Base-by-base conservation (phyloP, 208 protist genomes). In the Angomonas ambiguus region DNA sequence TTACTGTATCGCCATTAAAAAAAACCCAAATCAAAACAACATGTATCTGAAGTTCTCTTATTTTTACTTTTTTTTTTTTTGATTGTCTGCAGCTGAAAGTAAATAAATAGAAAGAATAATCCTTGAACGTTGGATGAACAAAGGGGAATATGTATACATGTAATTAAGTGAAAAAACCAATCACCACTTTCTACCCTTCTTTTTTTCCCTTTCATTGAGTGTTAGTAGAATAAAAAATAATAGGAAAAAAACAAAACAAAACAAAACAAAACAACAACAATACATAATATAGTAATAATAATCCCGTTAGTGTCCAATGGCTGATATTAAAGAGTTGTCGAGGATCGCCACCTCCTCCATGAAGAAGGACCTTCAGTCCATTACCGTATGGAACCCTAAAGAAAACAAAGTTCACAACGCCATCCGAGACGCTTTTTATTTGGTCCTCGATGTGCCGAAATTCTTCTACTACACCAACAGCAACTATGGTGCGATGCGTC, bases 401-500 rank as follows among this genome's bases (percentile, higher is more conserved):
- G 57, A 61, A 6, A 90, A 90, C 74, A 88, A 76, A 62, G 33
- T 90, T 33, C 87, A 90, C 32, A 83, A 75, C 48, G 87, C 83
- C 16, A 72, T 88, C 27, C 87, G 87, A 24, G 87, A 93, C 62
- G 83, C 69, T 0, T 74, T 62, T 3, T 93, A 83, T 65, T 71
- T 90, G 1, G 51, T 93, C 11, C 76, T 88, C 33, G 87, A 93
- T 64, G 34, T 79, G 25, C 83, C 83, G 3, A 80, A 79, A 45
- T 88, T 90, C 51, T 83, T 90, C 71, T 77, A 72, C 65, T 88
- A 90, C 78, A 87, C 81, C 2, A 77, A 90, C 67, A 84, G 75
- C 61, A 81, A 86, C 55, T 93, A 93, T 63, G 83, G 87, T 16
- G 87, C 83, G 13, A 81, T 93, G 74, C 80, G 82, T 5, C 80